These are phyloP conservation scores for Solanum habrochaites DNA, from an alignment of 257 asterid species.

Conservation along the genomic window DNA sequence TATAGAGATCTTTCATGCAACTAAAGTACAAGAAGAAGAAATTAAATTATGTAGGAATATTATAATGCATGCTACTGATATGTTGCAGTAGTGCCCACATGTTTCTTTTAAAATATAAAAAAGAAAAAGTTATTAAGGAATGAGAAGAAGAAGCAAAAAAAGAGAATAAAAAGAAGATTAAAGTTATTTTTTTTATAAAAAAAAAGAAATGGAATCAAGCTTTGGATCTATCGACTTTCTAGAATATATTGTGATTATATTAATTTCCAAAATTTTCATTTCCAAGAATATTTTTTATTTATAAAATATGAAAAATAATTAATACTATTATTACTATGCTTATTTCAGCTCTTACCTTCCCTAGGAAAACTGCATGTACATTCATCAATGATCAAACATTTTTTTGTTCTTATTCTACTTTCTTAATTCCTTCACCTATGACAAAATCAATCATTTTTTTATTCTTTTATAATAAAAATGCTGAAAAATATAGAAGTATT, in stretches of 20 bases:
- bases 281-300: conserved; percentile 3
- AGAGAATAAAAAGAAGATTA: neutral
- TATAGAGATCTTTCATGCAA: neutral
- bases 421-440: neutral
- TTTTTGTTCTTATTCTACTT: conserved; percentile 3
- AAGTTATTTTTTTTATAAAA: neutral
- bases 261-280: neutral
- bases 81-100: conserved; percentile 41
- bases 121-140: neutral
- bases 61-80: conserved; percentile 8
- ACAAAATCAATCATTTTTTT: conserved; percentile 8
- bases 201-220: neutral
- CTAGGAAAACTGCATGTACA: conserved; percentile 25
- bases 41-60: conserved; percentile 12
- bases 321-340: neutral
- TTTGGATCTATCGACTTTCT: conserved; percentile 25
- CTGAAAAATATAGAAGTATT: too few species aligned
- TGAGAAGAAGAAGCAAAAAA: neutral
- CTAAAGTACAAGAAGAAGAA: neutral
- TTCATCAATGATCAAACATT: conserved; percentile 19
- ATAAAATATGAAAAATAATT: neutral
- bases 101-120: conserved; percentile 39
- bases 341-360: conserved; percentile 26
- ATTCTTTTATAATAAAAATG: neutral
- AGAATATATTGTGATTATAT: neutral